Base-by-base conservation (phyloP, 1,284 basidiomycete genomes). In the Fomitopsis palustris region DNA sequence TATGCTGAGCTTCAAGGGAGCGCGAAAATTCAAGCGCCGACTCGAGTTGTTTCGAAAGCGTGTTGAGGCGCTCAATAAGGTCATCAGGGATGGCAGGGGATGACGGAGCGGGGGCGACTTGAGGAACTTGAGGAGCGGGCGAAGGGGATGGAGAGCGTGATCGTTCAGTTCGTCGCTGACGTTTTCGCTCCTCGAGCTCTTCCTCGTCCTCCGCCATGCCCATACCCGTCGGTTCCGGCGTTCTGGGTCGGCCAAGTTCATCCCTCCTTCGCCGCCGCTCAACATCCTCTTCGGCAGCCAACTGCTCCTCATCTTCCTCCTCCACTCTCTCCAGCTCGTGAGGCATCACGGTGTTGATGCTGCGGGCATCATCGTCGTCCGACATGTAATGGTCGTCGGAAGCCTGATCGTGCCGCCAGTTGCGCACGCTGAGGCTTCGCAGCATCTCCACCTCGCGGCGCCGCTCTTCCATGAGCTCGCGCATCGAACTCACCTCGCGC, bases 1-100 rank as follows among this genome's bases (percentile, higher is more conserved):
- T 74, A 64, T 97, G 94, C 70, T 96, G 92, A 0, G 80, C 81
- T 69, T 94, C 90, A 6, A 97, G 78, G 0, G 82, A 81, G 7
- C 82, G 81, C 17, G 91, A 93, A 59, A 95, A 76, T 55, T 88
- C 82, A 27, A 95, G 78, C 0, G 94, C 90, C 17, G 86, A 83
- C 60, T 90, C 86, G 51, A 98, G 86, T 70, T 95, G 92, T 19
- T 78, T 76, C 0, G 90, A 82, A 3, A 97, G 82, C 0, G 81
- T 77, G 19, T 86, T 80, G 27, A 98, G 79, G 9, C 92, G 88
- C n/a, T 81, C 78, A 2, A 82, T 78, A 4, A 96, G 78, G n/a
- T 90, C 87, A 35, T 86, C 82, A 66, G 77, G 62, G 60, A 83
- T 70, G 54, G 70, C 35, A n/a, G 68, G 19, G 27, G 68, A 53